Percentiles rank a stretch among this genome's conserved stretches.
Evolutionary conservation across 345 rosid genomes (phyloP).

Genomic region (Salix brachista): DNA sequence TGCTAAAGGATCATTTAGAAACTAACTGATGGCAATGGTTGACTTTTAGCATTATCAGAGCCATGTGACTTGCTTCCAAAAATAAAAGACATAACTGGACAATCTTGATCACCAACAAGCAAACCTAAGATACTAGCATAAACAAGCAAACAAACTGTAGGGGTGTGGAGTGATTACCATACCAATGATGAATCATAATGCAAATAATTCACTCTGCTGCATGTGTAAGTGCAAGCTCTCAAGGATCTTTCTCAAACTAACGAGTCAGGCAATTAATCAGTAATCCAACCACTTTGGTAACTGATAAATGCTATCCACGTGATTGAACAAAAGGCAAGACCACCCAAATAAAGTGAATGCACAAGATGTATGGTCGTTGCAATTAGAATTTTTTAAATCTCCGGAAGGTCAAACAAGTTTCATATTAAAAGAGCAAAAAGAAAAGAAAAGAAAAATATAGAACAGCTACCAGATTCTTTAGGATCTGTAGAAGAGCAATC

Average conservation of each 20-base stretch:
- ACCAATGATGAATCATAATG: background rate
- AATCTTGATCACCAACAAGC: slow-evolving; percentile 4
- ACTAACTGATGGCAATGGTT: background rate
- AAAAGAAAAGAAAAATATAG: background rate
- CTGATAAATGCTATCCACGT: background rate
- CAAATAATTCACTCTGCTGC: background rate
- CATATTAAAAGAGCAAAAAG: background rate
- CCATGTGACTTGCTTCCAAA: background rate
- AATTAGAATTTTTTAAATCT: background rate
- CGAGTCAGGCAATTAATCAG: background rate
- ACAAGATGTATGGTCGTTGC: background rate
- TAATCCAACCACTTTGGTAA: background rate
- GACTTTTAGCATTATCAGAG: background rate
- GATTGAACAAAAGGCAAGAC: background rate
- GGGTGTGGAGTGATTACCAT: background rate
- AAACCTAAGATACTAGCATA: background rate
- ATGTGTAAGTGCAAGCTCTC: background rate
- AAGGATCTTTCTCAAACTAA: background rate
- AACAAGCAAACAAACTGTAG: background rate
- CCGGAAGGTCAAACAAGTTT: background rate
- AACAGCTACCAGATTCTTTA: slow-evolving; percentile 72
- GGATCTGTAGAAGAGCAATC: slow-evolving; percentile 94
- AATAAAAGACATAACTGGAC: background rate
- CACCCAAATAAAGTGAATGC: background rate
- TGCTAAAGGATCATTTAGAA: background rate